phyloP scores from a whole-genome alignment of 208 protist species.

The Acanthamoeba sp. region DNA sequence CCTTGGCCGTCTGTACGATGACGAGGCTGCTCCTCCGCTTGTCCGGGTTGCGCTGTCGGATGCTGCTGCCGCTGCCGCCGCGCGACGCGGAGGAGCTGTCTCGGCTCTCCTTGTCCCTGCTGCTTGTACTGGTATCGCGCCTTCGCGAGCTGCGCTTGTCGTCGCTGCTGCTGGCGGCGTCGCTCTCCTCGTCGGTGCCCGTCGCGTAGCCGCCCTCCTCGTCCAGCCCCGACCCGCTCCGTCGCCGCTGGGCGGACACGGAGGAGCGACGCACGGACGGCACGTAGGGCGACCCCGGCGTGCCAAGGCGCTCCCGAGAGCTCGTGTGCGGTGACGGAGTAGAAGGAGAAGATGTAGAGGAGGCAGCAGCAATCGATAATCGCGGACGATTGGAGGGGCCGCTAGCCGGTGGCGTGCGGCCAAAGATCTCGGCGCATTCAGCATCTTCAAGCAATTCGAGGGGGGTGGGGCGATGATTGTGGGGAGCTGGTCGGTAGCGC shows the following conservation, averaged over 20 bases:
- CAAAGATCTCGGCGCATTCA: slow-evolving; percentile 27
- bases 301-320: not conserved
- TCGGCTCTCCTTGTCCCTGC: not conserved
- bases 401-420: not conserved
- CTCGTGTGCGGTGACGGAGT: not conserved
- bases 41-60: not conserved
- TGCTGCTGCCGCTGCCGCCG: not conserved
- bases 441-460: slow-evolving; percentile 9
- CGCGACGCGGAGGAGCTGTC: not conserved
- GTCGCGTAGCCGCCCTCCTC: not conserved
- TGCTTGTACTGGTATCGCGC: not conserved
- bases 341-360: not conserved
- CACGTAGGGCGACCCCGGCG: not conserved
- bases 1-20: not conserved
- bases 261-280: not conserved
- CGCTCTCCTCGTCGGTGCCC: not conserved
- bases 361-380: not conserved
- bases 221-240: not conserved
- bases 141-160: not conserved
- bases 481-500: not conserved
- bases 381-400: not conserved
- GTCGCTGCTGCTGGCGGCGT: not conserved
- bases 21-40: not conserved
- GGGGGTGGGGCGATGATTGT: not conserved
- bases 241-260: not conserved